Conservation (phyloP, 1,284 basidiomycete species). For the Trichosporon ovoides region DNA sequence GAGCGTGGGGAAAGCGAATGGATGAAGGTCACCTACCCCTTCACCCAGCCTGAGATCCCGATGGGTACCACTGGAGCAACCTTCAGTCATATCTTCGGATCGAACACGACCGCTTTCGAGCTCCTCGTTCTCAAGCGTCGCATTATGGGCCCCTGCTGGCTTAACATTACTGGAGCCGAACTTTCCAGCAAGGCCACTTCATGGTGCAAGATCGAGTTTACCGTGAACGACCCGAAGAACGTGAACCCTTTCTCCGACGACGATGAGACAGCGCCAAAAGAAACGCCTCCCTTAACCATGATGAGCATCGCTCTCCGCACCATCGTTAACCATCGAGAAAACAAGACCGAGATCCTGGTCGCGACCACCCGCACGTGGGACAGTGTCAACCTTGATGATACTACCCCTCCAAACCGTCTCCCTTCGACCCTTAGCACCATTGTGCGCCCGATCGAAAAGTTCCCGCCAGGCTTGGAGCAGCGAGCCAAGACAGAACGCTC, state of each 20-base stretch:
- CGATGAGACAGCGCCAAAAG: conserved; percentile 67
- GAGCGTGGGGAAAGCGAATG: conserved; percentile 76
- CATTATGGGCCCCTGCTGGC: conserved; percentile 99
- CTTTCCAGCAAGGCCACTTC: conserved; percentile 77
- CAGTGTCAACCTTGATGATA: conserved; percentile 80
- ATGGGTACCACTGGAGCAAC: conserved; percentile 70
- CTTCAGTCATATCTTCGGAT: conserved; percentile 85
- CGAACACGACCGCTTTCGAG: conserved; percentile 89
- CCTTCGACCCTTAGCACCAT: conserved; percentile 80
- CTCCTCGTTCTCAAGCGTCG: conserved; percentile 90
- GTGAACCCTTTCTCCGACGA: conserved; percentile 76
- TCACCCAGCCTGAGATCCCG: conserved; percentile 67
- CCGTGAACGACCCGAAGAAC: conserved; percentile 76
- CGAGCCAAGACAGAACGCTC: conserved; percentile 63
- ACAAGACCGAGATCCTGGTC: conserved; percentile 89
- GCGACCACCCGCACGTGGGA: conserved; percentile 81
- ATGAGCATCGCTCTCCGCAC: conserved; percentile 86
- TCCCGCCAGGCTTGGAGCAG: conserved; percentile 78
- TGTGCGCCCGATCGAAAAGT: conserved; percentile 83
- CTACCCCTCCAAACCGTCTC: conserved; percentile 77
- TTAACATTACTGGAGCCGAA: conserved; percentile 70
- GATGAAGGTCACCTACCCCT: conserved; percentile 88
- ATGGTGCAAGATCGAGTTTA: conserved; percentile 94
- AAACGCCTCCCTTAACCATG: conserved; percentile 81
- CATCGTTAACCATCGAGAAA: conserved; percentile 88